Evolutionary conservation across 2,329 filamentous ascomycete genomes (phyloP), one percentile per base, ranked within the genome.

Genomic region (Pestalotiopsis sp.): DNA sequence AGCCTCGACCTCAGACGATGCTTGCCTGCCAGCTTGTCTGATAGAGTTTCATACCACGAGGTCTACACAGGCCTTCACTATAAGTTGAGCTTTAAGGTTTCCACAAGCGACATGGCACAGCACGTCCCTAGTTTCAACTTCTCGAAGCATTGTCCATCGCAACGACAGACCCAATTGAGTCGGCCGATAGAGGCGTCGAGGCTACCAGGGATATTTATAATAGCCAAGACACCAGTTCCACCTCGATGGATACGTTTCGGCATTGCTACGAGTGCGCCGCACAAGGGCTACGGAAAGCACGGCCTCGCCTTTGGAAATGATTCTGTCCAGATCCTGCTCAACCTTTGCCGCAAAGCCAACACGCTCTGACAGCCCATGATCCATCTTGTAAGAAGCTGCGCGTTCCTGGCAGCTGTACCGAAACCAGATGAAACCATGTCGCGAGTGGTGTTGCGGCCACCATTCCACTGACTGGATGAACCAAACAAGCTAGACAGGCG

Each of bases 341-440:
- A n/a, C 17, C 6, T 27, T 12, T 59, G 23, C 12, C 27, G 27
- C 59, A 62, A 36, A 39, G 31, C 12, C 27, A 39, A 14, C 12
- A 20, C 25, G n/a, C 59, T 62, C 59, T 39, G 59, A 39, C 59
- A 12, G 36, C 17, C 59, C 27, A 20, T 36, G 31, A 38, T 17
- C 59, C 59, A 62, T 38, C n/a, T 23, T 14, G 14, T 36, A 25
- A 36, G 3, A 13, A 62, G 27, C 36, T 62, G 31, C 59, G 27
- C 27, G 31, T 38, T 38, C 45, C 31, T 62, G 59, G 62, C 38
- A 64, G 62, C 38, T 64, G 9, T 4, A 49, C 39, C 39, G 62
- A 64, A 64, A 64, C 38, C 62, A 52, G 62, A 52, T 64, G 62
- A 52, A 62, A 62, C 59, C 59, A 39, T 20, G 9, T 36, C 38